Percentiles rank a stretch among this genome's conserved stretches.
Evolutionary conservation across 225 moss, liverwort and hornwort genomes (phyloP).

Genomic region (Rhytidiadelphus loreus): DNA sequence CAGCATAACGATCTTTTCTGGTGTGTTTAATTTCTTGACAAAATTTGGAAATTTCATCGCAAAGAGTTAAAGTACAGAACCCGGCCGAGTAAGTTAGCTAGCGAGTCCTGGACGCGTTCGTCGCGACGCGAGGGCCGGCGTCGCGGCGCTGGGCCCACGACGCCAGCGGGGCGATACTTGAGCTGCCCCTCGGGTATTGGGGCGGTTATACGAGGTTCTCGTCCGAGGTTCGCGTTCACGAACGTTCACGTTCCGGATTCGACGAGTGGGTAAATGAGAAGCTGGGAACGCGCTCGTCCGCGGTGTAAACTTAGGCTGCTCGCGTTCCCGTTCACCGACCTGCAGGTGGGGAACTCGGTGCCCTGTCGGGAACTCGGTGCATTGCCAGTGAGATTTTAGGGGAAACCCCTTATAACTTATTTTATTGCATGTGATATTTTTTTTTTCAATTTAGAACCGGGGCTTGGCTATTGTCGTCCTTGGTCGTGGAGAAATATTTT

Average conservation of each 20-base stretch:
- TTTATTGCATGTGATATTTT: not conserved
- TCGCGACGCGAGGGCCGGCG: not conserved
- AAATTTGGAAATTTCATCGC: not conserved
- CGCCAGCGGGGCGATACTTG: not conserved
- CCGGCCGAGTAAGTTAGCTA: not conserved
- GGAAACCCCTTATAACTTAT: not conserved
- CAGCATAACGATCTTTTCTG: not conserved
- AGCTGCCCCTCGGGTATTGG: not conserved
- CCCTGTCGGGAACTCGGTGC: not conserved
- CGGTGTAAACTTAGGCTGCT: not conserved
- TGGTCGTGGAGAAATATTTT: conserved; percentile 2
- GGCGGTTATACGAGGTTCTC: not conserved
- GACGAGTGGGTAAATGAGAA: not conserved
- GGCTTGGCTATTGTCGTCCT: not conserved
- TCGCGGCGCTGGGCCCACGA: not conserved
- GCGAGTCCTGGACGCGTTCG: not conserved
- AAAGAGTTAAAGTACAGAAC: not conserved
- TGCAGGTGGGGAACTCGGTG: not conserved
- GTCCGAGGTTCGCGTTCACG: not conserved
- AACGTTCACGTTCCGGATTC: not conserved
- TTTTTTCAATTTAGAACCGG: not conserved
- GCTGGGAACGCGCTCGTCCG: not conserved
- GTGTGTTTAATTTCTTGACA: not conserved
- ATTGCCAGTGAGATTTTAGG: not conserved
- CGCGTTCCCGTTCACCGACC: not conserved